Percentiles rank a stretch among this genome's conserved stretches.
These are phyloP conservation scores for Solanum pennellii DNA, from an alignment of 257 asterid genomes.

Conservation along the genomic window DNA sequence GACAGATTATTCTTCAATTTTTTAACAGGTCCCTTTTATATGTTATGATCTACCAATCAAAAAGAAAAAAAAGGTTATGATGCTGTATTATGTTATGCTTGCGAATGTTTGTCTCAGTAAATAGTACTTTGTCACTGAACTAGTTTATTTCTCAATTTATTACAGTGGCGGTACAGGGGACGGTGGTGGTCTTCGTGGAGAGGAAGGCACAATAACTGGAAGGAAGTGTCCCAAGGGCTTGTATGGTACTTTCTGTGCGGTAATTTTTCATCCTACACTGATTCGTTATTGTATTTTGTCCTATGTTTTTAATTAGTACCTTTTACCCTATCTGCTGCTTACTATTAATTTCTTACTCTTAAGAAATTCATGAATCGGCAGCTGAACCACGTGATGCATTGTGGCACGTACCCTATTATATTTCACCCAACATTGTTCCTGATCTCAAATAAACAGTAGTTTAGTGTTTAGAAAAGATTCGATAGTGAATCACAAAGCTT, in stretches of 20 bases:
- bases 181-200: constrained; percentile 68
- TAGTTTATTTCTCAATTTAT: constrained; percentile 11
- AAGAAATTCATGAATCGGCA: background rate
- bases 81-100: background rate
- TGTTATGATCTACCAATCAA: background rate
- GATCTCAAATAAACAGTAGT: background rate
- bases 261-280: constrained; percentile 22
- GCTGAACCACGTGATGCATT: background rate
- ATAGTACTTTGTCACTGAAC: constrained; percentile 6
- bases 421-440: background rate
- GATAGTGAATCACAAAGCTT: background rate
- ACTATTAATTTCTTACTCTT: background rate
- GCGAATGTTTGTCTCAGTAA: background rate
- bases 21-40: background rate
- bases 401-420: background rate
- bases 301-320: background rate
- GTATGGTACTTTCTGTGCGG: constrained; percentile 86
- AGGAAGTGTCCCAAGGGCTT: constrained; percentile 90
- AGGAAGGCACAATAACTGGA: constrained; percentile 82
- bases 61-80: background rate
- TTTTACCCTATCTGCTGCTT: background rate
- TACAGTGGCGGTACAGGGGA: constrained; percentile 82
- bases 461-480: background rate
- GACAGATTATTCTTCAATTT: background rate
- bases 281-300: background rate